Evolutionary conservation across 352 stramenopile species (phyloP), one percentile per base, ranked within the genome.

Genomic region (Halophytophthora batemanensis): DNA sequence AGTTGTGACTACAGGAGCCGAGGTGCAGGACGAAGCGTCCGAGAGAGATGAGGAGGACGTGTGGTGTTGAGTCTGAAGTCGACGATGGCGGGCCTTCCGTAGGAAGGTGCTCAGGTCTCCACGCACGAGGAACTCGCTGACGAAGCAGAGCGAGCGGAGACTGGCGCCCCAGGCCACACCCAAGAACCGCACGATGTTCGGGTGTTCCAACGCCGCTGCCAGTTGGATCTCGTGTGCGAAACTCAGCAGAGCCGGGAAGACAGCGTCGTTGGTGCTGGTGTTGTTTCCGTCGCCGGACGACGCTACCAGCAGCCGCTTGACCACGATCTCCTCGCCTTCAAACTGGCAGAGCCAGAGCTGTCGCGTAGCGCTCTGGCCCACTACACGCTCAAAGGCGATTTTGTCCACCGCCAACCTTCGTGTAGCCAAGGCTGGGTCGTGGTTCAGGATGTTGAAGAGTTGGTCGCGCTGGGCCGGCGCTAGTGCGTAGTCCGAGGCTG

Each of bases 181-280:
- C 11, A 90, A 47, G 21, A 93, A 74, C 31, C 52, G 38, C 6
- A 85, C 50, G 36, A 93, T 78, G 45, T 74, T 72, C 8, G 74
- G 62, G 37, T 93, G 80, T 12, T 84, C 61, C 14, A 91, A 39
- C 15, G 56, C 56, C 6, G 71, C 66, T 1, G 82, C 62, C 18
- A 93, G 57, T 41, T 82, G 82, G 50, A 89, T 86, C 49, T 93
- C 82, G 2, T 46, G 50, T 13, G 86, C 59, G 22, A 93, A 91
- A 10, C 25, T 57, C 19, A 77, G 18, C 48, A 70, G 17, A 2
- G 37, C 45, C 6, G 56, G 56, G 45, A 58, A 64, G 1, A 58
- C 50, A 4, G 58, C 33, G 29, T 53, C 37, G 25, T 8, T 14
- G 21, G 19, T 14, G 41, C 13, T 11, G 21, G 19, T 28, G 41